These are phyloP conservation scores for Aspergillus proliferans DNA, from an alignment of 2,329 filamentous ascomycete genomes.

Conservation along the genomic window DNA sequence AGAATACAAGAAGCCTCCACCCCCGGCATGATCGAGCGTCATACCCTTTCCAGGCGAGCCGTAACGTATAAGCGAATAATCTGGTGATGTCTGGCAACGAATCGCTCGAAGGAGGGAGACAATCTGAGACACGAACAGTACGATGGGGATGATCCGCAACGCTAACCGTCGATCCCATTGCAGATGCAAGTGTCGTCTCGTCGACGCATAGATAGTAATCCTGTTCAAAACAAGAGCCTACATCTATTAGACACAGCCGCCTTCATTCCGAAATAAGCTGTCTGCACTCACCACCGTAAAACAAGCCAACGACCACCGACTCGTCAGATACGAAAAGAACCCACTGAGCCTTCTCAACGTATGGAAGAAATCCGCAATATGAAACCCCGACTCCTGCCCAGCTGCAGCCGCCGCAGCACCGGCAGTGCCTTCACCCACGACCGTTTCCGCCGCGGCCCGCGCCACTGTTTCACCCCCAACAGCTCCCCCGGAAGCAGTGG, in stretches of 20 bases:
- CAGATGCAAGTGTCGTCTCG: conserved; percentile 70
- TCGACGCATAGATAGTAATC: conserved; percentile 88
- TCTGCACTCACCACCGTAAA: conserved; percentile 60
- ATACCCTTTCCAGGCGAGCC: conserved; percentile 59
- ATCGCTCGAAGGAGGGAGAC: conserved; percentile 71
- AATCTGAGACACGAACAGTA: conserved; percentile 64
- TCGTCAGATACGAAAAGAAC: conserved; percentile 84
- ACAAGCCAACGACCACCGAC: conserved; percentile 85
- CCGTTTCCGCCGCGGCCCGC: conserved; percentile 31
- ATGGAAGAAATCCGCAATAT: conserved; percentile 42
- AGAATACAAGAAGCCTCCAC: conserved; percentile 64
- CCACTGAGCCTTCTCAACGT: conserved; percentile 67
- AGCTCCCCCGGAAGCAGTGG: conserved; percentile 12
- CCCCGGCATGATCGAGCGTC: conserved; percentile 63
- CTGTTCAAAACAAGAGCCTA: conserved; percentile 80
- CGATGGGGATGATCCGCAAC: conserved; percentile 64
- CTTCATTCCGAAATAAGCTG: background rate
- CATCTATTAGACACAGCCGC: conserved; percentile 3
- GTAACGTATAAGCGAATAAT: conserved; percentile 65
- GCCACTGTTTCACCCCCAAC: conserved; percentile 36
- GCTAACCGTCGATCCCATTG: conserved; percentile 65
- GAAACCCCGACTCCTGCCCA: conserved; percentile 26
- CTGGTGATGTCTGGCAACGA: conserved; percentile 79
- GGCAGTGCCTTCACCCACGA: conserved; percentile 27
- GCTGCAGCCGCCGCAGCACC: conserved; percentile 22